Percentiles rank a stretch among this genome's conserved stretches.
phyloP scores from a whole-genome alignment of 495 filamentous ascomycete genomes.

The Lasiosphaeria miniovina region DNA sequence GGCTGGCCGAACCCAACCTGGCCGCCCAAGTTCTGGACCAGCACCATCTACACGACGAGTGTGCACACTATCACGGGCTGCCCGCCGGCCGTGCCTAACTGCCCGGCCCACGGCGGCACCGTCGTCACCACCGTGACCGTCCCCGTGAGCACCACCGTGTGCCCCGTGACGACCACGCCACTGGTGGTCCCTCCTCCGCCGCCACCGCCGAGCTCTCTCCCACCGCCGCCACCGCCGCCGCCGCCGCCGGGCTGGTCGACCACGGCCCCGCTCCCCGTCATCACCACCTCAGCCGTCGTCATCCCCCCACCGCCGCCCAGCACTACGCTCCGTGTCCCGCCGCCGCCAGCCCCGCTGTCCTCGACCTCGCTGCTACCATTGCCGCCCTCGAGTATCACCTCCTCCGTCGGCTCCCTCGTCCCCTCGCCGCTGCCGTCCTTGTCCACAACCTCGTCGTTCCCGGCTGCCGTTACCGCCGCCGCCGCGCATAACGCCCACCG shows the following conservation, averaged over 20 bases:
- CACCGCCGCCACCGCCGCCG: slow-evolving; percentile 20
- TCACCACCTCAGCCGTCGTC: not conserved
- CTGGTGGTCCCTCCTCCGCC: slow-evolving; percentile 17
- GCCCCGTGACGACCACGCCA: slow-evolving; percentile 28
- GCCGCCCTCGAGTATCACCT: slow-evolving; percentile 6
- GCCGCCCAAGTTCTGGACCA: slow-evolving; percentile 30
- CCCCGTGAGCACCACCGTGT: slow-evolving; percentile 35
- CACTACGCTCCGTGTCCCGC: slow-evolving; percentile 12
- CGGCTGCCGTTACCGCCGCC: slow-evolving; percentile 29
- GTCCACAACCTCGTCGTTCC: not conserved
- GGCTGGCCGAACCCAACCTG: not conserved
- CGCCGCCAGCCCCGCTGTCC: not conserved
- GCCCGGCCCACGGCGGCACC: slow-evolving; percentile 29
- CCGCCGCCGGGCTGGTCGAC: slow-evolving; percentile 15
- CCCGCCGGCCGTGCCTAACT: slow-evolving; percentile 20
- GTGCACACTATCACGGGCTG: slow-evolving; percentile 31
- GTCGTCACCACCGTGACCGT: slow-evolving; percentile 36
- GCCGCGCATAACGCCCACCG: slow-evolving; percentile 26
- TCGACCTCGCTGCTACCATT: not conserved
- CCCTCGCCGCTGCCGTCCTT: slow-evolving; percentile 16
- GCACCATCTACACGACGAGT: slow-evolving; percentile 30
- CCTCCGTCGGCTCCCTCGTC: slow-evolving; percentile 19
- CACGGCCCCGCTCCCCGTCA: slow-evolving; percentile 3
- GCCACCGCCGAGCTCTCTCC: slow-evolving; percentile 12
- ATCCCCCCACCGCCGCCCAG: slow-evolving; percentile 1